phyloP scores from a whole-genome alignment of 352 stramenopile species.

The Pythium dissotocum region DNA sequence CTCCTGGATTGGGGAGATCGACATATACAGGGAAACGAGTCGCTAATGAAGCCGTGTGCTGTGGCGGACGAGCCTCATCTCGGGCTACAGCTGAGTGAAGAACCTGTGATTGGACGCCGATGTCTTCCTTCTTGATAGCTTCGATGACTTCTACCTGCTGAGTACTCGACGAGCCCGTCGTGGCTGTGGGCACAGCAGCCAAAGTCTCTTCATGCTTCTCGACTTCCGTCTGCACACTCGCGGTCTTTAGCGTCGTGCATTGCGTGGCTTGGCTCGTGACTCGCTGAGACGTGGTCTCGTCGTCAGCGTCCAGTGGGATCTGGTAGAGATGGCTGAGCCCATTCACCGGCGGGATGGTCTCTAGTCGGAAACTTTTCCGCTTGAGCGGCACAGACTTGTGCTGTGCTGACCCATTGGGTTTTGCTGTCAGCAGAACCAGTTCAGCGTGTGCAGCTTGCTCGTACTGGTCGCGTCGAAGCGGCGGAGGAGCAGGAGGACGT shows the following conservation, averaged over 20 bases:
- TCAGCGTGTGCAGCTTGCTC: slow-evolving; percentile 5
- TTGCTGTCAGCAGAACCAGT: slow-evolving; percentile 13
- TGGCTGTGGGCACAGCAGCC: background rate
- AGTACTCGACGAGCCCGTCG: background rate
- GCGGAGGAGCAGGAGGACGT: background rate
- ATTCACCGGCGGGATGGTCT: slow-evolving; percentile 8
- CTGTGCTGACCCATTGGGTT: background rate
- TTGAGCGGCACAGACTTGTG: slow-evolving; percentile 8
- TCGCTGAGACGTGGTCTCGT: background rate
- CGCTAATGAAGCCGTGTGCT: background rate
- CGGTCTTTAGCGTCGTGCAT: slow-evolving; percentile 14
- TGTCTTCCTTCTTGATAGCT: background rate
- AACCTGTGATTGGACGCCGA: background rate
- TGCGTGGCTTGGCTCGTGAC: slow-evolving; percentile 2
- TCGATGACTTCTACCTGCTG: background rate
- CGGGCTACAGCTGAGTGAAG: background rate
- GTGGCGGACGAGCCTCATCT: background rate
- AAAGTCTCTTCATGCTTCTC: background rate
- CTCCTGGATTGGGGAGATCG: slow-evolving; percentile 3
- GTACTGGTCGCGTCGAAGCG: slow-evolving; percentile 11
- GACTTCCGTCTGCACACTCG: slow-evolving; percentile 20
- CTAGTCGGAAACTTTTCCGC: slow-evolving; percentile 16
- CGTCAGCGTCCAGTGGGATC: background rate
- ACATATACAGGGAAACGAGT: slow-evolving; percentile 27
- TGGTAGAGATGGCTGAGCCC: background rate